Percentiles rank a stretch among this genome's conserved stretches.
Evolutionary conservation across 495 filamentous ascomycete genomes (phyloP).

Genomic region (Rostrohypoxylon terebratum): DNA sequence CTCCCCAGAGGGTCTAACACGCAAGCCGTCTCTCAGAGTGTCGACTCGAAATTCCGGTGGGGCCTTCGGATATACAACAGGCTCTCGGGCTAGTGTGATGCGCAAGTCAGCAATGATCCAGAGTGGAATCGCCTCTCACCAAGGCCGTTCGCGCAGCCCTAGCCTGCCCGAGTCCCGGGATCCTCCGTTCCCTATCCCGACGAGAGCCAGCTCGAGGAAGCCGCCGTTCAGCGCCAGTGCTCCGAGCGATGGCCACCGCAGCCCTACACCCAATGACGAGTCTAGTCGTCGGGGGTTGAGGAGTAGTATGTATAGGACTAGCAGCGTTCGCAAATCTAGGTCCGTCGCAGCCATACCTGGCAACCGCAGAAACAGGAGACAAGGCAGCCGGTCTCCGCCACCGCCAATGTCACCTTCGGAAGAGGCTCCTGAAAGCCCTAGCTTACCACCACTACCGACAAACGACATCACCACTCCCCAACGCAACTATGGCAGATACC

Average conservation of each 20-base stretch:
- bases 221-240: slow-evolving; percentile 73
- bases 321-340: slow-evolving; percentile 81
- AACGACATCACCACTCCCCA: slow-evolving; percentile 76
- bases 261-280: slow-evolving; percentile 71
- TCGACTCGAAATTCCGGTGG: slow-evolving; percentile 47
- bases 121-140: slow-evolving; percentile 78
- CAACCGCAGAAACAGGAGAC: slow-evolving; percentile 58
- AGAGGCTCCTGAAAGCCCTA: slow-evolving; percentile 75
- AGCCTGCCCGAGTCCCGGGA: slow-evolving; percentile 73
- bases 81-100: slow-evolving; percentile 59
- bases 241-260: slow-evolving; percentile 78
- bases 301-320: slow-evolving; percentile 58
- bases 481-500: slow-evolving; percentile 55
- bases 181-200: slow-evolving; percentile 92
- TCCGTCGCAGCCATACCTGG: slow-evolving; percentile 79
- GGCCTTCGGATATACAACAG: slow-evolving; percentile 46
- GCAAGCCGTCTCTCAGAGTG: slow-evolving; percentile 49
- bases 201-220: slow-evolving; percentile 85
- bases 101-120: slow-evolving; percentile 77
- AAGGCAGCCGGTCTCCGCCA: slow-evolving; percentile 72
- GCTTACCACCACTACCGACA: slow-evolving; percentile 75
- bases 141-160: slow-evolving; percentile 76
- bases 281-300: slow-evolving; percentile 54
- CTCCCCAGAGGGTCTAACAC: slow-evolving; percentile 47
- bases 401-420: slow-evolving; percentile 74